Base-by-base conservation (phyloP, 2,329 filamentous ascomycete species). In the Harringtonia lauricola region DNA sequence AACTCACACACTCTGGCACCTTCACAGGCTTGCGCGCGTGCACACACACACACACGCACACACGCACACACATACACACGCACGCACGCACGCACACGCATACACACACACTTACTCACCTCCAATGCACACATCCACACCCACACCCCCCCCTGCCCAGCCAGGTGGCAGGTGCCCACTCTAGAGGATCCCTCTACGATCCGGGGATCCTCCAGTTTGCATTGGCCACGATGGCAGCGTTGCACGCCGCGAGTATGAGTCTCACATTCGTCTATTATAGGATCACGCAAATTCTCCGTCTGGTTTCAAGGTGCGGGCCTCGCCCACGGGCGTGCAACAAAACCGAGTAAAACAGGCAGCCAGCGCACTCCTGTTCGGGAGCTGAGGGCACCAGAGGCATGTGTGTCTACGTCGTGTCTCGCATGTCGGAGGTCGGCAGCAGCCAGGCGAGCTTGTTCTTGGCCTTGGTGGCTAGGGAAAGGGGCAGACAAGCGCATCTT, bases 281-380 rank as follows among this genome's bases (percentile, higher is more conserved):
- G 35, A 49, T 47, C 45, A 43, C 39, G 41, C 43, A 48, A 54
- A 51, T 54, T 54, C 50, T 49, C 53, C 51, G 53, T 45, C 41
- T 39, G 48, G 50, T 50, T 54, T 54, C 48, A 48, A 49, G 42
- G 39, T 40, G 39, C 33, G 39, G 41, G 36, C 42, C 26, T 42
- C 34, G 44, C 45, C 17, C 43, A 46, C 42, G 33, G 44, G 42
- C 19, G 42, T 51, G 49, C 47, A 46, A 48, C 48, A 44, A 41
- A 42, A 43, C 41, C 34, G n/a, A 46, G 44, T 43, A 45, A 49
- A 46, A 48, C 46, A 49, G 42, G n/a, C 44, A 18, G 47, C 44
- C 43, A 48, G 43, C 26, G 39, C 43, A 47, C 47, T 47, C 45
- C 44, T 43, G 45, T 40, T 51, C 48, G 42, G 37, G 29, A 22